Evolutionary conservation across 163 green algal genomes (phyloP), one percentile per base, ranked within the genome.

Genomic region (Chlorella variabilis): DNA sequence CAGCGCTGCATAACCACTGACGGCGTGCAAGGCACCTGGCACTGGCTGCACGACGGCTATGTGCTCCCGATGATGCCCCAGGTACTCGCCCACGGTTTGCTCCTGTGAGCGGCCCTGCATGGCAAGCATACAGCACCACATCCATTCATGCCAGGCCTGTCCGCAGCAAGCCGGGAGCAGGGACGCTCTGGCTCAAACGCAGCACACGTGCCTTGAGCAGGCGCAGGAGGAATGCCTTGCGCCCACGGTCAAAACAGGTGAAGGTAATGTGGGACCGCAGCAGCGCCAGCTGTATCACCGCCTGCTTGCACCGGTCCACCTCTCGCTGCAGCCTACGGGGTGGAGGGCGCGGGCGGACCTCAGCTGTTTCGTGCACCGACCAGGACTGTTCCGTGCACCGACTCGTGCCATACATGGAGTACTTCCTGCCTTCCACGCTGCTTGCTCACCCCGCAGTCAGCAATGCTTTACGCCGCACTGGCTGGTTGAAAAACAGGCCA

Each of bases 241-340:
- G 59, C 3, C 21, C 1, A 6, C 48, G 42, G 45, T 84, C 78
- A 45, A 82, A 83, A 27, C 84, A n/a, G 3, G 77, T 87, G 59
- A 85, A 83, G 1, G 77, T 79, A 27, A 87, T 70, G 25, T 66
- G 7, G 7, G 78, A 70, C 4, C 34, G 78, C 33, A 85, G 61
- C 23, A 87, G 51, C 6, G 71, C 77, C 29, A 87, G 27, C 4
- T 68, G 38, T 21, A 61, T 2, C 23, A 83, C 41, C 31, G 25
- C 42, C 6, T 78, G 41, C 23, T 38, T 49, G 51, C 77, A 84
- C 17, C 62, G 59, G 4, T 85, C 49, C 21, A 81, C 71, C 70
- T 85, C 83, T 3, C 68, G 69, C 3, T 58, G 58, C 49, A 82
- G 51, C 31, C 80, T 85, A 71, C 67, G 69, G 1, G 0, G 39